These are phyloP conservation scores for Sclerotinia sclerotiorum DNA, from an alignment of 2,329 filamentous ascomycete species.

Conservation along the genomic window DNA sequence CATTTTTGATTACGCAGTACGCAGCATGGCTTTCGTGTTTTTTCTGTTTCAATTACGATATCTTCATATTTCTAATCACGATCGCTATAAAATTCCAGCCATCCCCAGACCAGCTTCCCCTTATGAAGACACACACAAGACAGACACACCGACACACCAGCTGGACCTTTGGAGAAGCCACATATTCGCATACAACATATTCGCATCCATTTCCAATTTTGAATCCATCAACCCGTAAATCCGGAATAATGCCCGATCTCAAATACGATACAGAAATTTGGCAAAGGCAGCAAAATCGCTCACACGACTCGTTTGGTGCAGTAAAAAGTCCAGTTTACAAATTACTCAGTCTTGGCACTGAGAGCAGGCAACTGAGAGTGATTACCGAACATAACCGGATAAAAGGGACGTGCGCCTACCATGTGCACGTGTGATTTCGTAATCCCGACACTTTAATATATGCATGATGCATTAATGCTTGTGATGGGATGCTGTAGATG, in stretches of 20 bases:
- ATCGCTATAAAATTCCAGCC: background rate
- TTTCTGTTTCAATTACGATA: background rate
- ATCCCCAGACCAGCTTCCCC: background rate
- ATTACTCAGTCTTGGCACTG: background rate
- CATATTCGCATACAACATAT: background rate
- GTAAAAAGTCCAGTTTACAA: background rate
- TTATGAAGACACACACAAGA: background rate
- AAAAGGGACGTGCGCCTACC: background rate
- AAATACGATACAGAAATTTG: background rate
- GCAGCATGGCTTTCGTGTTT: background rate
- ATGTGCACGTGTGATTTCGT: background rate
- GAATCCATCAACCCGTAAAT: no score
- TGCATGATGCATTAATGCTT: background rate
- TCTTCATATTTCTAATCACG: background rate
- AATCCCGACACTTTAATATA: background rate
- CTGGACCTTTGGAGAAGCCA: background rate
- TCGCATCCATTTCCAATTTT: background rate
- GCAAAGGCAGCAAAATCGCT: background rate
- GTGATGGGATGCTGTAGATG: background rate
- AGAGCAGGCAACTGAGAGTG: background rate
- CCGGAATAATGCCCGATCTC: background rate
- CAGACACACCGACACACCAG: background rate
- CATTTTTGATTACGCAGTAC: no score
- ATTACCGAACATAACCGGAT: constrained; percentile 13
- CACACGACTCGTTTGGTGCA: constrained; percentile 8